Percentiles rank a stretch among this genome's conserved stretches.
Conservation (phyloP, 2,329 filamentous ascomycete genomes). For the Claviceps paspali region DNA sequence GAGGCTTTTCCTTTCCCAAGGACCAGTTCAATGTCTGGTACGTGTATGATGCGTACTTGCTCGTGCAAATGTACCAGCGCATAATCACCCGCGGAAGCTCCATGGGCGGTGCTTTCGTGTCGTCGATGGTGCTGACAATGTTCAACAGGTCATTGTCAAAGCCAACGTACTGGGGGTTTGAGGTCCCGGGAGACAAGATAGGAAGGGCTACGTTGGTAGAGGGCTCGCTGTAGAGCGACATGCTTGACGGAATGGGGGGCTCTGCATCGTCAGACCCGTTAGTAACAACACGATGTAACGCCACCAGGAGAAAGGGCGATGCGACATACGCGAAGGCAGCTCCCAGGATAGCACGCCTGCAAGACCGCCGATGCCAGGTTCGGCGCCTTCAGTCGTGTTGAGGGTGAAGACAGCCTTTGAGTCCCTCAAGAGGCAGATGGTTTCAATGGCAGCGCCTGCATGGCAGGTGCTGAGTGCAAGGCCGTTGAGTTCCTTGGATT, state of each 20-base stretch:
- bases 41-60: slow-evolving; percentile 7
- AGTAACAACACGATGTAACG: too few species aligned
- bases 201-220: slow-evolving; percentile 10
- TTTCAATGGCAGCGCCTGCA: neutral
- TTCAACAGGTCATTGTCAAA: slow-evolving; percentile 9
- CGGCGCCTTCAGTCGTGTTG: neutral
- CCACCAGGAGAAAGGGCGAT: too few species aligned
- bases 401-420: neutral
- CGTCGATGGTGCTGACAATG: slow-evolving; percentile 9
- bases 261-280: neutral
- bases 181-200: slow-evolving; percentile 6
- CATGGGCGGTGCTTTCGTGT: slow-evolving; percentile 6
- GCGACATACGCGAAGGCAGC: too few species aligned
- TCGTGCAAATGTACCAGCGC: slow-evolving; percentile 10
- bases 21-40: slow-evolving; percentile 10
- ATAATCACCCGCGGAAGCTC: slow-evolving; percentile 2
- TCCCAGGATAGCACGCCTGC: too few species aligned
- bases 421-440: neutral
- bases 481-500: neutral
- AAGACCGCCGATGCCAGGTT: neutral
- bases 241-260: slow-evolving; percentile 1
- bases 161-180: slow-evolving; percentile 11
- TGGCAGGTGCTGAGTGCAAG: neutral
- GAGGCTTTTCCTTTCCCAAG: slow-evolving; percentile 6
- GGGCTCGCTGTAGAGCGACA: slow-evolving; percentile 7